Evolutionary conservation across 202 grass and related monocot genomes (phyloP).

Genomic region (Setaria viridis): DNA sequence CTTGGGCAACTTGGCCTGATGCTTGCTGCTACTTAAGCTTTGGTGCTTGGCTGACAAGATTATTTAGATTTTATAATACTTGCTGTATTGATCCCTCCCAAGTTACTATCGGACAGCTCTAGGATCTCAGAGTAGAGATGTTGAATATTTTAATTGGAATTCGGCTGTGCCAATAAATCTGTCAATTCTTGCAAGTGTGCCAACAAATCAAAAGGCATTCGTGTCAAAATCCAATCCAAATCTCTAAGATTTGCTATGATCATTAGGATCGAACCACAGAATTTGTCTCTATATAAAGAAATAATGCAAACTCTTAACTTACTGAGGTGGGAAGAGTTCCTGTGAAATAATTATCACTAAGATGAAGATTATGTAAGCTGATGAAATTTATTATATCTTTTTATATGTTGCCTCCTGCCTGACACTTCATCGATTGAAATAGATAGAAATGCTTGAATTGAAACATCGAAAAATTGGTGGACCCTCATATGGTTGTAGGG

Average conservation of each 20-base stretch:
- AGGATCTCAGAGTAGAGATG: not conserved
- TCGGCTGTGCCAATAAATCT: not conserved
- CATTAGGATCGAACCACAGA: not conserved
- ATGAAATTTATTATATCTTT: no score
- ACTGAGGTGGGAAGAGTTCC: slow-evolving; percentile 20
- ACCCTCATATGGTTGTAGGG: not conserved
- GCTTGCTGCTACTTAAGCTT: no score
- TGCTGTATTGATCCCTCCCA: not conserved
- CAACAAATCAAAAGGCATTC: no score
- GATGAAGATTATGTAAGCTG: no score
- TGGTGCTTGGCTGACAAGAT: no score
- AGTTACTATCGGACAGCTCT: not conserved
- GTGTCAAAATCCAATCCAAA: not conserved
- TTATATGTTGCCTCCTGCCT: no score
- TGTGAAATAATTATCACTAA: no score
- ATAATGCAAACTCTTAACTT: not conserved
- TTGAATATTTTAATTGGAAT: slow-evolving; percentile 10
- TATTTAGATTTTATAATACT: no score
- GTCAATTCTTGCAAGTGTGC: not conserved
- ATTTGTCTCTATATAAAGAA: no score
- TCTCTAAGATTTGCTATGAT: not conserved
- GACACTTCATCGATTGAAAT: no score
- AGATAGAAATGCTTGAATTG: not conserved
- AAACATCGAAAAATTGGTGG: not conserved
- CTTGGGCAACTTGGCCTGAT: no score